Evolutionary conservation across 208 protist species (phyloP).

Genomic region (Trypanosoma melophagium): DNA sequence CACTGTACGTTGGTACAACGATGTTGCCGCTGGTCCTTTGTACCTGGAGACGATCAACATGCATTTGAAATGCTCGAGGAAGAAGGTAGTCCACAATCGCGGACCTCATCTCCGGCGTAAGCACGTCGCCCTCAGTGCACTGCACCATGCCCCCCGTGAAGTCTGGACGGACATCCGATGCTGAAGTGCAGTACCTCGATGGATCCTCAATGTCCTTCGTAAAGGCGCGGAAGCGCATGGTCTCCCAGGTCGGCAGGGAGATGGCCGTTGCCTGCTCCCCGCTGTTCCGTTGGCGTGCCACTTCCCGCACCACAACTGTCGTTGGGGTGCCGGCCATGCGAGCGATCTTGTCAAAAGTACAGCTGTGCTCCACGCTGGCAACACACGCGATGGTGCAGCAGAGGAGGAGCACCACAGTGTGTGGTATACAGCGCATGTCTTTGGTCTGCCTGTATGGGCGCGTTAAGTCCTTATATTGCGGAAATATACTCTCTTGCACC

Average conservation of each 20-base stretch:
- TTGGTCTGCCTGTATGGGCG: background rate
- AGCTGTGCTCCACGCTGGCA: background rate
- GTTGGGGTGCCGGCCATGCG: background rate
- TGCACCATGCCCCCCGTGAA: constrained; percentile 22
- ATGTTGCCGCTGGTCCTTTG: constrained; percentile 25
- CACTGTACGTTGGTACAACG: background rate
- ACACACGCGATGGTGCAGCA: background rate
- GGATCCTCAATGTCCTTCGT: constrained; percentile 33
- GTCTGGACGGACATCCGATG: constrained; percentile 24
- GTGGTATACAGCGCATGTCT: background rate
- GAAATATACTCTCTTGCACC: no score
- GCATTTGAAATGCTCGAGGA: constrained; percentile 39
- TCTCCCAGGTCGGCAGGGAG: constrained; percentile 13
- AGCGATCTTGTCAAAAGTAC: background rate
- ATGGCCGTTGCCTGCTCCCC: background rate
- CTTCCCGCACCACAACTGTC: background rate
- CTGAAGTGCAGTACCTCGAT: constrained; percentile 37
- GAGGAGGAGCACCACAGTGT: background rate
- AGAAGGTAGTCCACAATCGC: constrained; percentile 32
- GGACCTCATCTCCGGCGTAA: constrained; percentile 34
- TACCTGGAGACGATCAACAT: constrained; percentile 48
- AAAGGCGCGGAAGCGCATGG: constrained; percentile 46
- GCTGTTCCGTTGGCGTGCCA: background rate
- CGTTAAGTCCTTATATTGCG: no score
- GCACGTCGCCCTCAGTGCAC: constrained; percentile 36